A percentile compares a stretch with the other conserved stretches of the same genome.
These are phyloP conservation scores for Stagonosporopsis cucurbitacearum DNA, from an alignment of 2,329 filamentous ascomycete genomes.

Conservation along the genomic window DNA sequence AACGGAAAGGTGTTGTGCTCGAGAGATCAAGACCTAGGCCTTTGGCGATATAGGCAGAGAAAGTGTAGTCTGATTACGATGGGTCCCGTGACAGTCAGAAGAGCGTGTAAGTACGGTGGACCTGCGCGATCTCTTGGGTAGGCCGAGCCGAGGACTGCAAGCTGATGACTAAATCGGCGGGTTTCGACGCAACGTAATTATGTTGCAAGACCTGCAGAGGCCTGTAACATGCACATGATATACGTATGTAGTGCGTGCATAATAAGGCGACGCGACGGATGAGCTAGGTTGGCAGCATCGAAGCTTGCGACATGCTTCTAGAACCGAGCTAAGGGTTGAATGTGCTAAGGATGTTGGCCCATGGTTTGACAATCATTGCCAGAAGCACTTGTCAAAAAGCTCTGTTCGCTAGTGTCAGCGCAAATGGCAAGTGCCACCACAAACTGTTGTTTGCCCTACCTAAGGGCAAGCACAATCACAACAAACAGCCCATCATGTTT, in stretches of 20 bases:
- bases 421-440: constrained; percentile 4
- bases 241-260: not conserved
- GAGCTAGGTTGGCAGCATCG: not conserved
- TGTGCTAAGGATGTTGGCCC: not conserved
- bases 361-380: constrained; percentile 1
- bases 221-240: not conserved
- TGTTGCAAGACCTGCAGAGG: not conserved
- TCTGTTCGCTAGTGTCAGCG: constrained; percentile 7
- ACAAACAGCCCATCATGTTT: not conserved
- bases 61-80: not conserved
- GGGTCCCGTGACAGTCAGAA: not conserved
- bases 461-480: not conserved
- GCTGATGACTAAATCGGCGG: not conserved
- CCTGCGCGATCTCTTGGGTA: not conserved
- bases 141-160: not conserved
- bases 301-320: not conserved
- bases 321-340: not conserved
- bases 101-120: not conserved
- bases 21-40: not conserved
- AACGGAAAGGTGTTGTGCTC: not conserved
- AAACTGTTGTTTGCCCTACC: not conserved
- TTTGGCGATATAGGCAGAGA: not conserved
- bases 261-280: not conserved
- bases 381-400: constrained; percentile 9
- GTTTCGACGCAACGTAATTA: not conserved